These are phyloP conservation scores for Hortiboletus flavorubellus DNA, from an alignment of 768 basidiomycete species.

Conservation along the genomic window DNA sequence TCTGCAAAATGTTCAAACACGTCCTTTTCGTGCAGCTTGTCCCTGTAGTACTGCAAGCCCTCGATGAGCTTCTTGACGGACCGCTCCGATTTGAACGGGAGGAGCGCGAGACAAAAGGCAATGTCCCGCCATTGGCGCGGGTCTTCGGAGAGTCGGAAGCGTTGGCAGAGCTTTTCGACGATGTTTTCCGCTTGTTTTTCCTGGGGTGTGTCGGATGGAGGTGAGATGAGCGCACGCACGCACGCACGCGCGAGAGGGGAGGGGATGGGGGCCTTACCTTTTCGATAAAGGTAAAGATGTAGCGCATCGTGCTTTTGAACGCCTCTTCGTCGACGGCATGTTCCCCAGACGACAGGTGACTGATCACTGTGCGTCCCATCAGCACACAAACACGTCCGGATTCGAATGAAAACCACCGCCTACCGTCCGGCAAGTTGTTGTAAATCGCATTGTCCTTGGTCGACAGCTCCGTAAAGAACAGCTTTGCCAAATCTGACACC, in stretches of 20 bases:
- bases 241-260: no score
- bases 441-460: slow-evolving; percentile 99
- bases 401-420: slow-evolving; percentile 16
- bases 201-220: slow-evolving; percentile 40
- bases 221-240: background rate
- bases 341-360: slow-evolving; percentile 85
- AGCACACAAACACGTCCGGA: background rate
- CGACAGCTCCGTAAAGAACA: slow-evolving; percentile 95
- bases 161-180: slow-evolving; percentile 95
- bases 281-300: slow-evolving; percentile 96
- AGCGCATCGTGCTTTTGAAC: slow-evolving; percentile 91
- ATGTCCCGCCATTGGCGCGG: slow-evolving; percentile 97
- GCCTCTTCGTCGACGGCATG: slow-evolving; percentile 90
- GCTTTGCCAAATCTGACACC: slow-evolving; percentile 90
- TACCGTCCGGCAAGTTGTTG: slow-evolving; percentile 96
- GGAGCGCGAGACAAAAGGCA: slow-evolving; percentile 88
- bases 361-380: slow-evolving; percentile 69
- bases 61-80: slow-evolving; percentile 97
- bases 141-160: slow-evolving; percentile 85
- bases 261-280: slow-evolving; percentile 52
- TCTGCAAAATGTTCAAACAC: slow-evolving; percentile 85
- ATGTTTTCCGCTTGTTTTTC: slow-evolving; percentile 98
- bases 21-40: slow-evolving; percentile 86
- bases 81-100: slow-evolving; percentile 96
- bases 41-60: slow-evolving; percentile 87